A percentile compares a stretch with the other conserved stretches of the same genome.
These are phyloP conservation scores for Entrophospora sp. DNA, from an alignment of 192 early-diverging fungal genomes.

Conservation along the genomic window DNA sequence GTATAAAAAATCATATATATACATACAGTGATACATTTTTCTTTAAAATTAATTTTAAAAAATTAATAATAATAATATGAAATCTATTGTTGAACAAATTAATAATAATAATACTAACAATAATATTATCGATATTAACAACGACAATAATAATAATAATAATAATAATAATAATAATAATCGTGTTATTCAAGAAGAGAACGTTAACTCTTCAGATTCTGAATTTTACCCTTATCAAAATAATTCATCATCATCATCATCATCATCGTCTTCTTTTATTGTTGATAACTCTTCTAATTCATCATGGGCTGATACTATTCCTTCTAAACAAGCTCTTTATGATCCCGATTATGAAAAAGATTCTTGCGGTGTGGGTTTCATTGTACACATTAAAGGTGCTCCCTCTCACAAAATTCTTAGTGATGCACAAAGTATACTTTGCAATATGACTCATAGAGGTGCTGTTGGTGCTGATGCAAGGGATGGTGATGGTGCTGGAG, in stretches of 20 bases:
- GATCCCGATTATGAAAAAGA: constrained; percentile 86
- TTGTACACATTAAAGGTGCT: constrained; percentile 85
- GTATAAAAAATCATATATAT: too few species aligned
- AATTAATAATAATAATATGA: too few species aligned
- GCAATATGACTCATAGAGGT: constrained; percentile 99
- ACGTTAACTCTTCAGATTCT: too few species aligned
- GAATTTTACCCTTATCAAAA: too few species aligned
- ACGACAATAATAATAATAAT: constrained; percentile 23
- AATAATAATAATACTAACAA: neutral
- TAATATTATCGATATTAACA: constrained; percentile 24
- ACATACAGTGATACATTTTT: too few species aligned
- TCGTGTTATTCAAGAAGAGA: too few species aligned
- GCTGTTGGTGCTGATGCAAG: constrained; percentile 87
- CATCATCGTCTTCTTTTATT: too few species aligned
- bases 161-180: neutral
- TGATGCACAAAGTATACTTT: constrained; percentile 84
- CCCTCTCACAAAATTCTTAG: constrained; percentile 78
- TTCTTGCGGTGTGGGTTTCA: constrained; percentile 96
- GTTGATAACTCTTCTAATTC: too few species aligned
- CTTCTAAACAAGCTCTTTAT: constrained; percentile 79
- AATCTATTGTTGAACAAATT: too few species aligned
- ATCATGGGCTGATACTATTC: constrained; percentile 80
- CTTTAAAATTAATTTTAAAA: too few species aligned
- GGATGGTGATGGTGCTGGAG: constrained; percentile 98
- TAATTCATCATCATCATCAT: too few species aligned